These are phyloP conservation scores for Setaria viridis DNA, from an alignment of 202 grass and related monocot genomes.

Conservation along the genomic window DNA sequence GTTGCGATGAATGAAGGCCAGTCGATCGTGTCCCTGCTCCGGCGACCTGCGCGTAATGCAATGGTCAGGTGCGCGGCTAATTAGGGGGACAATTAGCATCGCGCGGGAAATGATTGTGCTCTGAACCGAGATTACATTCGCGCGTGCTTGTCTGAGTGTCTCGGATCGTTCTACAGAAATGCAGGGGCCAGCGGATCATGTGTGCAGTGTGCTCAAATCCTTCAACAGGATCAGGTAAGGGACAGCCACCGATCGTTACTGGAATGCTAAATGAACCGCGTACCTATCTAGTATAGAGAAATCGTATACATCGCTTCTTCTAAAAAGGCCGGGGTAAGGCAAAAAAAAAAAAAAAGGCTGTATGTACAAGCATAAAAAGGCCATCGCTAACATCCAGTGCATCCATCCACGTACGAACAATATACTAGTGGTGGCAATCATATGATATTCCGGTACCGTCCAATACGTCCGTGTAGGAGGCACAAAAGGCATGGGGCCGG, in stretches of 20 bases:
- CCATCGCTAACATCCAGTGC: not conserved
- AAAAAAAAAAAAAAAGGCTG: not conserved
- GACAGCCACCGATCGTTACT: not conserved
- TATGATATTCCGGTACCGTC: conserved; percentile 24
- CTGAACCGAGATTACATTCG: not conserved
- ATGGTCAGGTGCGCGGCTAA: not conserved
- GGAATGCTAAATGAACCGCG: not conserved
- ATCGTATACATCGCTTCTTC: not conserved
- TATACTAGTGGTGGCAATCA: not conserved
- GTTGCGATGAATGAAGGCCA: conserved; percentile 34
- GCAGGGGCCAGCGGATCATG: not conserved
- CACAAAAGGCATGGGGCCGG: not conserved
- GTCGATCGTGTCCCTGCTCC: conserved; percentile 29
- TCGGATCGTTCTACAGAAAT: not conserved
- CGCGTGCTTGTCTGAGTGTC: not conserved
- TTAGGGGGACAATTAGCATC: conserved; percentile 42
- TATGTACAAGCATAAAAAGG: not conserved
- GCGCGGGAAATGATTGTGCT: not conserved
- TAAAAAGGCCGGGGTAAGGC: no score
- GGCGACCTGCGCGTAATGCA: conserved; percentile 8
- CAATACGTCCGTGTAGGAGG: conserved; percentile 6
- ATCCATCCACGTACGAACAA: conserved; percentile 19
- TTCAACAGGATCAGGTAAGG: not conserved
- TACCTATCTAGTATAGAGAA: not conserved
- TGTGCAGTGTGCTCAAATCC: not conserved